Conservation (phyloP, 2,329 filamentous ascomycete species). For the Arthrocladium fulminans region DNA sequence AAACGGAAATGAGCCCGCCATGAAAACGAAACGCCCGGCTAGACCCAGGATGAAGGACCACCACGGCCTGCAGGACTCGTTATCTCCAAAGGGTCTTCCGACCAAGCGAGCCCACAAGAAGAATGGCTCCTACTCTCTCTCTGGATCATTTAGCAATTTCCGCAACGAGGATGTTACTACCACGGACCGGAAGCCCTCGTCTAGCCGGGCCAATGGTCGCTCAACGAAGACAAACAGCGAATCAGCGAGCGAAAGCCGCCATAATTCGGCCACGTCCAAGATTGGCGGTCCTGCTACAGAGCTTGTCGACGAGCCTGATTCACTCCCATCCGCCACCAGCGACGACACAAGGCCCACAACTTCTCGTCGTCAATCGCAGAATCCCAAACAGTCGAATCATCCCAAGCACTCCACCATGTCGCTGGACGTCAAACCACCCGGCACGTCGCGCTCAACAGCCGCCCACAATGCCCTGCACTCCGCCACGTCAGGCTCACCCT, state of each 20-base stretch:
- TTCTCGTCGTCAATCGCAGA: background rate
- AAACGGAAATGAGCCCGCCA: slow-evolving; percentile 8
- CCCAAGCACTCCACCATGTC: background rate
- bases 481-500: background rate
- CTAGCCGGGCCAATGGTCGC: slow-evolving; percentile 4
- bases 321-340: background rate
- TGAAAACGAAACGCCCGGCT: slow-evolving; percentile 18
- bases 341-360: background rate
- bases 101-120: slow-evolving; percentile 31
- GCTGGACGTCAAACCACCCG: slow-evolving; percentile 23
- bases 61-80: slow-evolving; percentile 22
- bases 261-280: slow-evolving; percentile 2
- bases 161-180: slow-evolving; percentile 26
- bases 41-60: slow-evolving; percentile 22
- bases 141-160: slow-evolving; percentile 6
- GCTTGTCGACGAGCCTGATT: slow-evolving; percentile 6
- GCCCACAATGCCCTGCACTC: background rate
- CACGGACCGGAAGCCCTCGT: background rate
- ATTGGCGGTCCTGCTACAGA: slow-evolving; percentile 1
- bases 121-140: slow-evolving; percentile 24
- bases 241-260: background rate
- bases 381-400: background rate
- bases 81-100: slow-evolving; percentile 23
- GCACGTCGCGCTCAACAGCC: slow-evolving; percentile 37
- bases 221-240: slow-evolving; percentile 7